A percentile compares a stretch with the other conserved stretches of the same genome.
Conservation (phyloP, 2,329 filamentous ascomycete genomes). For the Hypomyces rosellus region DNA sequence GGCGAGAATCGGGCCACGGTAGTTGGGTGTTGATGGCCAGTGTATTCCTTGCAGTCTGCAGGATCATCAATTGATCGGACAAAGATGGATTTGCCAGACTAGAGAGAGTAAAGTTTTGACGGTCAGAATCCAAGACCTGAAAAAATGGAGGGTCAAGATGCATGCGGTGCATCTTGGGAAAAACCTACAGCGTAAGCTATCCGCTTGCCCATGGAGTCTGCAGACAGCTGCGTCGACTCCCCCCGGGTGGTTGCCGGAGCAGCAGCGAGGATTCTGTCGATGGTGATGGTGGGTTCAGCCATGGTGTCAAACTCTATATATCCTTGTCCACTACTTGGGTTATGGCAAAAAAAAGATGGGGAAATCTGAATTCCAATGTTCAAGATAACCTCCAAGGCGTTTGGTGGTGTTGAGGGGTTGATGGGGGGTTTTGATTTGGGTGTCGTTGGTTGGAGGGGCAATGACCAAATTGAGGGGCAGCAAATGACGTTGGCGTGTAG, state of each 20-base stretch:
- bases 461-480: too few species aligned
- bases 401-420: too few species aligned
- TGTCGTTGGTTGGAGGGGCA: too few species aligned
- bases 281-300: conserved; percentile 42
- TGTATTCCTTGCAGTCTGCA: conserved; percentile 80
- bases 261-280: conserved; percentile 73
- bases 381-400: too few species aligned
- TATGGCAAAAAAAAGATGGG: background rate
- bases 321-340: background rate
- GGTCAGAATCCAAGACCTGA: conserved; percentile 1
- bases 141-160: background rate
- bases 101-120: background rate
- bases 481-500: too few species aligned
- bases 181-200: conserved; percentile 81
- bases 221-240: conserved; percentile 81
- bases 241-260: conserved; percentile 78
- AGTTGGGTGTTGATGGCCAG: conserved; percentile 78
- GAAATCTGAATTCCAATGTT: background rate
- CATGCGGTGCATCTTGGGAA: background rate
- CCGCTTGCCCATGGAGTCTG: conserved; percentile 81
- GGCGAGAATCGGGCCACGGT: conserved; percentile 92
- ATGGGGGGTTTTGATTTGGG: too few species aligned
- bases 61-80: conserved; percentile 91
- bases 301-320: conserved; percentile 17
- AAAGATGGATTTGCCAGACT: conserved; percentile 97